Evolutionary conservation across 768 basidiomycete genomes (phyloP).

Genomic region (Tylopilus felleus): DNA sequence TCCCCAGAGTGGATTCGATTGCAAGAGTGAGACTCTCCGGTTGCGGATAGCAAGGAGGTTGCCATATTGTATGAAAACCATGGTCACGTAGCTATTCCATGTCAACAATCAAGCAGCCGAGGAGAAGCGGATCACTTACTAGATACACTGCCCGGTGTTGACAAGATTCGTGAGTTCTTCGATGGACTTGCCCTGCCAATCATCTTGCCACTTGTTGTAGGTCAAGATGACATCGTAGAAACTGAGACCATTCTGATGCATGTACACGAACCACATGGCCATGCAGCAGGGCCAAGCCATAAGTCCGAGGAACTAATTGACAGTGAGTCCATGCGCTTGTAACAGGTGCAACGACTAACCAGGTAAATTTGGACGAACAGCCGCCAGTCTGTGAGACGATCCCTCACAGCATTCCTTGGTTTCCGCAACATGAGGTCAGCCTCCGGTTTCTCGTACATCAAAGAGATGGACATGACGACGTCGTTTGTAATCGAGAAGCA

Average conservation of each 20-base stretch:
- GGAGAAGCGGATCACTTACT: conserved; percentile 29
- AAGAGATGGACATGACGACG: conserved; percentile 47
- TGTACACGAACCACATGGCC: conserved; percentile 40
- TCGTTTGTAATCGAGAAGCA: conserved; percentile 55
- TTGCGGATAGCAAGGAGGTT: conserved; percentile 42
- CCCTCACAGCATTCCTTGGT: conserved; percentile 47
- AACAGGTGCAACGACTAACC: conserved; percentile 26
- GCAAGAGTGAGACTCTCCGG: conserved; percentile 41
- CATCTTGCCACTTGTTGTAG: conserved; percentile 39
- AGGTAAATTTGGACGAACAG: conserved; percentile 48
- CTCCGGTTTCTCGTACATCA: conserved; percentile 54
- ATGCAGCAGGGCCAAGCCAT: conserved; percentile 47
- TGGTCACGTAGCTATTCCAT: conserved; percentile 40
- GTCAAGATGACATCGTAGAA: conserved; percentile 39
- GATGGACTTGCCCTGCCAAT: conserved; percentile 33
- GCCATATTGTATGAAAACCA: conserved; percentile 47
- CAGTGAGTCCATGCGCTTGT: not conserved
- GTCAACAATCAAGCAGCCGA: not conserved
- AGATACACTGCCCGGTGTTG: conserved; percentile 43
- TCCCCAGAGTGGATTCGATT: conserved; percentile 46
- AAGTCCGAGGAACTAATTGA: conserved; percentile 38
- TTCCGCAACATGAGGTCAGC: conserved; percentile 46
- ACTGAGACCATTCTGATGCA: conserved; percentile 36
- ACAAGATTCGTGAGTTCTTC: conserved; percentile 36
- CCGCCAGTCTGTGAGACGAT: conserved; percentile 48